Base-by-base conservation (phyloP, 2,329 filamentous ascomycete genomes). In the Lithohypha guttulata region DNA sequence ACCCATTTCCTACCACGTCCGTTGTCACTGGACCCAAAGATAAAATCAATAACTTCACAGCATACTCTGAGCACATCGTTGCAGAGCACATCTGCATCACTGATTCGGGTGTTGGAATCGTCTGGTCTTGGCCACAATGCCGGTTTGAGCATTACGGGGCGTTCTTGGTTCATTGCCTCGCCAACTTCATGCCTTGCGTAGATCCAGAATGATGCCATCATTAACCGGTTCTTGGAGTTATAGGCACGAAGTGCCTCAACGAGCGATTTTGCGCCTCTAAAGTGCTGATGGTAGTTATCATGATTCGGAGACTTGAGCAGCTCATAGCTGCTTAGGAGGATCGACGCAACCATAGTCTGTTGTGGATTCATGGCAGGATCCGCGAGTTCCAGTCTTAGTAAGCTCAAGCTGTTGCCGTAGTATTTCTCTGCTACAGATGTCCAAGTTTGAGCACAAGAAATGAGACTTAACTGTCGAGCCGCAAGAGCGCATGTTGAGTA, bases 401-500 rank as follows among this genome's bases (percentile, higher is more conserved):
- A 6, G 15, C 31, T 17, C 18, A 34, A 17, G 14, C 31, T 34
- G 6, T 34, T 14, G 13, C 31, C 31, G 18, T 34, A 34, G 18
- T 7, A 34, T 34, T 20, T 6, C 15, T 34, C 31, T 7, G 31
- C 31, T 18, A 34, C 14, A 7, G 31, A 8, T 8, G 31, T 34
- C 31, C 31, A 34, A 9, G 37, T 34, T 7, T 11, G 37, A 4
- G 29, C n/a, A 34, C 5, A 18, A 4, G 28, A 20, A 6, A 34
- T 33, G 18, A 34, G 22, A 23, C 37, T 40, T 11, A 40, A 21
- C 29, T 40, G 37, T 23, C 26, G 28, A 21, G 37, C 37, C 3
- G 37, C 29, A 6, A 40, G 37, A 21, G 37, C 37, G 19, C 37
- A 40, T 4, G 28, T 40, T 13, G 37, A 40, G 22, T 34, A 34